These are phyloP conservation scores for Apiospora koreana DNA, from an alignment of 2,329 filamentous ascomycete genomes.

Conservation along the genomic window DNA sequence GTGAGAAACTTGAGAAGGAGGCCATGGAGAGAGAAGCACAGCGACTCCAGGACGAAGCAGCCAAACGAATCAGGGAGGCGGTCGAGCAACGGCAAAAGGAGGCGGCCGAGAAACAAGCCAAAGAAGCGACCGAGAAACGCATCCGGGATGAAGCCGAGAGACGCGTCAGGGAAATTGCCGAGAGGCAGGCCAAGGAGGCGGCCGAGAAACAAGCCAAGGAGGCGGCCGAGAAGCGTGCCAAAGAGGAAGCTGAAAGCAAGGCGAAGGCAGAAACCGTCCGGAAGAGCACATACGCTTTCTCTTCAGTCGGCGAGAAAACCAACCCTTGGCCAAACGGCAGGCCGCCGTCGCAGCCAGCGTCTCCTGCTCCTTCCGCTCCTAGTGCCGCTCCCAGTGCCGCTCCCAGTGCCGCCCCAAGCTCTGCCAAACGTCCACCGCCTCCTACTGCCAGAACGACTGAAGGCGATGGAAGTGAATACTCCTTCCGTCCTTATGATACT, in stretches of 20 bases:
- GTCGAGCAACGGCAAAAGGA: slow-evolving; percentile 34
- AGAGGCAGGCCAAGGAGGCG: slow-evolving; percentile 19
- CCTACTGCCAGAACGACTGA: slow-evolving; percentile 57
- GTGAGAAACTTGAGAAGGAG: slow-evolving; percentile 47
- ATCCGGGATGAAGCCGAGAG: slow-evolving; percentile 33
- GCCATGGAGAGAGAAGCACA: slow-evolving; percentile 40
- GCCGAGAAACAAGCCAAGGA: slow-evolving; percentile 11
- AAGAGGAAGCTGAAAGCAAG: slow-evolving; percentile 32
- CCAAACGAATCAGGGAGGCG: slow-evolving; percentile 35
- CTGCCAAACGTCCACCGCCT: slow-evolving; percentile 27
- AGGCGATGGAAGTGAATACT: slow-evolving; percentile 68
- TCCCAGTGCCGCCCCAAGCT: slow-evolving; percentile 25
- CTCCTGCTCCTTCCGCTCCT: slow-evolving; percentile 33
- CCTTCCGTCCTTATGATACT: slow-evolving; percentile 76
- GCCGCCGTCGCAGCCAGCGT: slow-evolving; percentile 41
- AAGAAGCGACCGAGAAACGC: slow-evolving; percentile 34
- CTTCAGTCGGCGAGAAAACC: slow-evolving; percentile 66
- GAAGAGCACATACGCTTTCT: slow-evolving; percentile 62
- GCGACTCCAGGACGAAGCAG: slow-evolving; percentile 30
- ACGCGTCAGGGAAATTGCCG: slow-evolving; percentile 34
- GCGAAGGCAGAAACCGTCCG: slow-evolving; percentile 36
- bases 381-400: slow-evolving; percentile 27
- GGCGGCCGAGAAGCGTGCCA: slow-evolving; percentile 34
- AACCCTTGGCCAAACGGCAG: slow-evolving; percentile 70
- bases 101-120: not conserved